These are phyloP conservation scores for Dactylellina haptotyla DNA, from an alignment of 2,329 filamentous ascomycete species.

Conservation along the genomic window DNA sequence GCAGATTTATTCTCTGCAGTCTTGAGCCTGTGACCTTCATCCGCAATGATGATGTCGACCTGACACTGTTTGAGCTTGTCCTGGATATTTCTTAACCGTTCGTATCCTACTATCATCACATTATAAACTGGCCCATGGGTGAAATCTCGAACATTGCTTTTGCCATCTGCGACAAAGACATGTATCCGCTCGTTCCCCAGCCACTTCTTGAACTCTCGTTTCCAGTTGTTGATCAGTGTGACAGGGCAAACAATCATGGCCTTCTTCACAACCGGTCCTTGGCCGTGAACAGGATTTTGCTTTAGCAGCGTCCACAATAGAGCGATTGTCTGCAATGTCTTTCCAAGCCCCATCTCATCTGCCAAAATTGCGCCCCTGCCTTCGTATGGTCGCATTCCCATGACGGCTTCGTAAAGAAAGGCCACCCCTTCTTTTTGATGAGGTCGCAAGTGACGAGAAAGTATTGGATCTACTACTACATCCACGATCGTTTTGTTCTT, in stretches of 20 bases:
- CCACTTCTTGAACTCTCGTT: constrained; percentile 78
- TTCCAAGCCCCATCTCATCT: constrained; percentile 80
- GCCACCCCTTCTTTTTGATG: constrained; percentile 76
- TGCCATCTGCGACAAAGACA: constrained; percentile 72
- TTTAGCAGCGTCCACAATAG: constrained; percentile 77
- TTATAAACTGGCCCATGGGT: constrained; percentile 75
- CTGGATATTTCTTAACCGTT: constrained; percentile 69
- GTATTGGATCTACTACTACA: constrained; percentile 75
- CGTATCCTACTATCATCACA: constrained; percentile 78
- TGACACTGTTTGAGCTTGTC: constrained; percentile 72
- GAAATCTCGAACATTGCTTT: constrained; percentile 73
- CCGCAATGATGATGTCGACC: constrained; percentile 76
- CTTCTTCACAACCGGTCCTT: constrained; percentile 72
- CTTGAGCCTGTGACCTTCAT: constrained; percentile 74
- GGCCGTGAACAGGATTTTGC: constrained; percentile 73
- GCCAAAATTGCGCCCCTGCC: constrained; percentile 77
- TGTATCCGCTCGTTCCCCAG: constrained; percentile 76
- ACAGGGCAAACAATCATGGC: constrained; percentile 78
- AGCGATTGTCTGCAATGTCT: constrained; percentile 77
- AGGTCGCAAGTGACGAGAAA: constrained; percentile 71
- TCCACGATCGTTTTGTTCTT: constrained; percentile 75
- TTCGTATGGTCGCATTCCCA: constrained; percentile 74
- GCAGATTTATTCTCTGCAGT: constrained; percentile 76
- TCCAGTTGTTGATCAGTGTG: constrained; percentile 77
- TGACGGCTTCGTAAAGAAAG: constrained; percentile 79